A percentile compares a stretch with the other conserved stretches of the same genome.
phyloP scores from a whole-genome alignment of 768 basidiomycete genomes.

The Tremella fuciformis region DNA sequence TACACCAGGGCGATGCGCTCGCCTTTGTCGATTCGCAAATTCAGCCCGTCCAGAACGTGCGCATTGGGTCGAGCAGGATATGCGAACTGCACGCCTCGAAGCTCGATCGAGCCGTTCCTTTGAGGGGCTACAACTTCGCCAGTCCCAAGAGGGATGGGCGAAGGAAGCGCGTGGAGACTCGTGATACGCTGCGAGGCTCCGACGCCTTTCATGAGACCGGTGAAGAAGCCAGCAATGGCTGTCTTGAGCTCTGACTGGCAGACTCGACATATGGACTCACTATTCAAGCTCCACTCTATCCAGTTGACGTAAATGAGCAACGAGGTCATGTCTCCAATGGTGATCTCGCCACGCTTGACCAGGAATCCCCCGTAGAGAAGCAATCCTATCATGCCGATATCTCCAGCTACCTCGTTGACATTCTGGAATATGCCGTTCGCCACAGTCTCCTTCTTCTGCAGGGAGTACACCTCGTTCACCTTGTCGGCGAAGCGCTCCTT shows the following conservation, averaged over 20 bases:
- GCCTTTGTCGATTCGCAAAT: slow-evolving; percentile 75
- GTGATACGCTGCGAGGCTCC: slow-evolving; percentile 89
- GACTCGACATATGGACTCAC: slow-evolving; percentile 18
- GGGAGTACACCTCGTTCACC: slow-evolving; percentile 61
- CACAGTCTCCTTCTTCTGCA: slow-evolving; percentile 79
- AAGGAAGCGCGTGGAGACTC: slow-evolving; percentile 66
- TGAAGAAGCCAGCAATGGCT: slow-evolving; percentile 52
- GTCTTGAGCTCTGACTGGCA: background rate
- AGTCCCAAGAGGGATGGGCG: slow-evolving; percentile 39
- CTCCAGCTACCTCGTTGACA: slow-evolving; percentile 48
- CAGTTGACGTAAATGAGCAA: slow-evolving; percentile 48
- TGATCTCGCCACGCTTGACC: slow-evolving; percentile 78
- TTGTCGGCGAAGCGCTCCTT: slow-evolving; percentile 67
- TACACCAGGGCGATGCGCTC: slow-evolving; percentile 91
- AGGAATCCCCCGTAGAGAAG: slow-evolving; percentile 77
- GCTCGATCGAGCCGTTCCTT: slow-evolving; percentile 62
- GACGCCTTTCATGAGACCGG: slow-evolving; percentile 92
- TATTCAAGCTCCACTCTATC: slow-evolving; percentile 45
- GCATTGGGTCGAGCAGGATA: slow-evolving; percentile 81
- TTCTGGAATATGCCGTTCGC: slow-evolving; percentile 91
- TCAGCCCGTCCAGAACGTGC: slow-evolving; percentile 73
- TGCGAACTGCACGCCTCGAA: slow-evolving; percentile 77
- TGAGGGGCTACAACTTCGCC: slow-evolving; percentile 29
- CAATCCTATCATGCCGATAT: slow-evolving; percentile 46
- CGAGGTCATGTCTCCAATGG: slow-evolving; percentile 62